phyloP scores from a whole-genome alignment of 2,329 filamentous ascomycete species.

The Ramularia endophylla region DNA sequence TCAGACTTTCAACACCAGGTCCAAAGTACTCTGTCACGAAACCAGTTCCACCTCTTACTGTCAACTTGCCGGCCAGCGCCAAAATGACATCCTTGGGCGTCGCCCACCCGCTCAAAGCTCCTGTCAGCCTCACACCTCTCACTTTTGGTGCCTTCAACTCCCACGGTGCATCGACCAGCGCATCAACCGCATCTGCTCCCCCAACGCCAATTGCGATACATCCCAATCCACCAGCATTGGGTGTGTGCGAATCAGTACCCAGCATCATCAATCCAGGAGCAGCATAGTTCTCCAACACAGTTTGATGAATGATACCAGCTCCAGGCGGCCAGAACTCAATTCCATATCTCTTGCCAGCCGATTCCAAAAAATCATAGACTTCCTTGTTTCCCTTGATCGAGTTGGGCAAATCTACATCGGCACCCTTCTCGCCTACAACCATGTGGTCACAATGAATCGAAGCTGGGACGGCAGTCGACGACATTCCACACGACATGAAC shows the following conservation, averaged over 20 bases:
- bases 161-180: conserved; percentile 93
- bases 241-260: conserved; percentile 94
- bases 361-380: conserved; percentile 96
- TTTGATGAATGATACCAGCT: conserved; percentile 95
- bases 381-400: conserved; percentile 92
- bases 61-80: conserved; percentile 79
- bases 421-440: conserved; percentile 92
- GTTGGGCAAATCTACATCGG: conserved; percentile 73
- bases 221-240: conserved; percentile 90
- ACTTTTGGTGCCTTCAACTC: conserved; percentile 93
- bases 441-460: conserved; percentile 99
- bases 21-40: conserved; percentile 77
- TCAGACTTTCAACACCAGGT: conserved; percentile 80
- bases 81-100: conserved; percentile 95
- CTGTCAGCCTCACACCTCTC: conserved; percentile 76
- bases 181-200: conserved; percentile 94
- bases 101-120: conserved; percentile 82
- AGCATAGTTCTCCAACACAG: conserved; percentile 94
- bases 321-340: conserved; percentile 96
- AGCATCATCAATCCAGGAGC: conserved; percentile 99
- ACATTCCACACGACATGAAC: conserved; percentile 95
- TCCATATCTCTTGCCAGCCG: conserved; percentile 81
- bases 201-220: conserved; percentile 96
- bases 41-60: conserved; percentile 83
- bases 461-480: conserved; percentile 83